A percentile compares a stretch with the other conserved stretches of the same genome.
Conservation (phyloP, 2,329 filamentous ascomycete genomes). For the Penicillium fuscoglaucum region DNA sequence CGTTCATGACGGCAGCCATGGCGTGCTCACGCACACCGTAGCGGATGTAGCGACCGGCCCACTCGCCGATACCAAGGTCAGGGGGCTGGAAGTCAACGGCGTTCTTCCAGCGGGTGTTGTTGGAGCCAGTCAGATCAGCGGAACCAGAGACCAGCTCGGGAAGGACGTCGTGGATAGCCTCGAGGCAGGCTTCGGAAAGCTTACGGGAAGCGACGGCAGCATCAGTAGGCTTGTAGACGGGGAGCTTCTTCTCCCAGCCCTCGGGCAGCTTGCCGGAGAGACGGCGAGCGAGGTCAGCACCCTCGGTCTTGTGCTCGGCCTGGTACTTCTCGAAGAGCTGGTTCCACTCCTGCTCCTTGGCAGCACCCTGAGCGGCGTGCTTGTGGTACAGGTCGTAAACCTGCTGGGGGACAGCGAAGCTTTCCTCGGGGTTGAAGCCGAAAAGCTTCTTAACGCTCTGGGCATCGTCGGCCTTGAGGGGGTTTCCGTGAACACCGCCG, state of each 20-base stretch:
- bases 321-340: conserved; percentile 85
- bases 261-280: conserved; percentile 81
- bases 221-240: conserved; percentile 85
- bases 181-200: conserved; percentile 89
- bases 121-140: conserved; percentile 96
- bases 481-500: conserved; percentile 91
- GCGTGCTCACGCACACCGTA: conserved; percentile 55
- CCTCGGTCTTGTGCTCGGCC: conserved; percentile 73
- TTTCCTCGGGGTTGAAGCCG: conserved; percentile 92
- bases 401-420: conserved; percentile 88
- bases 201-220: conserved; percentile 87
- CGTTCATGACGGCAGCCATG: conserved; percentile 60
- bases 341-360: conserved; percentile 93
- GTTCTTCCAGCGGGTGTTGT: conserved; percentile 97
- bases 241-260: conserved; percentile 93
- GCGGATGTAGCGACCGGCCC: conserved; percentile 77
- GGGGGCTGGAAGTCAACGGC: conserved; percentile 97
- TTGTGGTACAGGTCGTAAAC: conserved; percentile 90
- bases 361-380: conserved; percentile 81
- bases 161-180: conserved; percentile 77
- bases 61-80: conserved; percentile 80
- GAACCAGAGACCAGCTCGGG: conserved; percentile 95
- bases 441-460: conserved; percentile 93
- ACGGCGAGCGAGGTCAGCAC: conserved; percentile 78
- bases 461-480: conserved; percentile 91